Evolutionary conservation across 768 basidiomycete genomes (phyloP).

Genomic region (Crucibulum laeve): DNA sequence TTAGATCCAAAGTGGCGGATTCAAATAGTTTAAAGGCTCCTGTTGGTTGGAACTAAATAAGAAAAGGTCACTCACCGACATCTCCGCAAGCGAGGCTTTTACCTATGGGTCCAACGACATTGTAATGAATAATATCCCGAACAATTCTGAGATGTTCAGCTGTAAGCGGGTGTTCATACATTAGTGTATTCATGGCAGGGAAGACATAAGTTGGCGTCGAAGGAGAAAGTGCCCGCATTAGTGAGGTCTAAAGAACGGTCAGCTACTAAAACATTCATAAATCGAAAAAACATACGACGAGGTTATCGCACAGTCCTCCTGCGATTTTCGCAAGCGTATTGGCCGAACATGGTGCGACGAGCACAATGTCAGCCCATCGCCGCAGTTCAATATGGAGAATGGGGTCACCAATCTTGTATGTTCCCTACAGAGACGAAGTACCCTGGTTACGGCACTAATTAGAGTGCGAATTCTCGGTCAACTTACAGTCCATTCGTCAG

Average conservation of each 20-base stretch:
- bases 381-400: slow-evolving; percentile 95
- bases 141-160: slow-evolving; percentile 76
- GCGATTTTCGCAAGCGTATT: slow-evolving; percentile 95
- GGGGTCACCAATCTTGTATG: slow-evolving; percentile 79
- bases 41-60: neutral
- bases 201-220: slow-evolving; percentile 86
- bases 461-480: neutral
- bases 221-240: slow-evolving; percentile 81
- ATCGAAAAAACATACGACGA: slow-evolving; percentile 48
- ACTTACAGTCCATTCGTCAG: slow-evolving; percentile 90
- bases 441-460: neutral
- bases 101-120: slow-evolving; percentile 82
- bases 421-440: slow-evolving; percentile 40
- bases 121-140: slow-evolving; percentile 72
- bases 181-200: slow-evolving; percentile 98
- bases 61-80: slow-evolving; percentile 51
- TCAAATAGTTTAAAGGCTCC: too few relatives aligned
- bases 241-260: slow-evolving; percentile 48
- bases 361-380: slow-evolving; percentile 92
- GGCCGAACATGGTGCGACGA: slow-evolving; percentile 95
- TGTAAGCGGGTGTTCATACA: slow-evolving; percentile 95
- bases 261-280: neutral
- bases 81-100: slow-evolving; percentile 92
- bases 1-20: neutral
- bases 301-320: slow-evolving; percentile 84